Evolutionary conservation across 306 rosid genomes (phyloP).

Genomic region (Dalbergia oliveri): DNA sequence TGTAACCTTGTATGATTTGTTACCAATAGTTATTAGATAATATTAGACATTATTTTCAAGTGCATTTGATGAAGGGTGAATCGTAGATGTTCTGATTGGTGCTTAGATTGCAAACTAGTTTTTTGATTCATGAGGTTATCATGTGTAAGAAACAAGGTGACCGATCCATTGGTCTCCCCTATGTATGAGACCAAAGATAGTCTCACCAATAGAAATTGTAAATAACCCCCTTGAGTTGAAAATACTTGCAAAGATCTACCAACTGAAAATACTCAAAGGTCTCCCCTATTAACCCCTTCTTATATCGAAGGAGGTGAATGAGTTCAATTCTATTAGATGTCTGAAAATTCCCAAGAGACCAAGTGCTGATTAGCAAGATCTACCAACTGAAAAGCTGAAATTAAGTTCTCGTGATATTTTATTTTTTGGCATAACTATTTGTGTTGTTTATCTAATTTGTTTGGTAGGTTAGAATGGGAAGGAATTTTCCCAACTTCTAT

Average conservation of each 20-base stretch:
- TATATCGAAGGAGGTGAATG: slow-evolving; percentile 96
- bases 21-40: slow-evolving; percentile 31
- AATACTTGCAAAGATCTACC: too few relatives aligned
- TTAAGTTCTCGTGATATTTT: slow-evolving; percentile 15
- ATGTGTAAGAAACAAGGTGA: neutral
- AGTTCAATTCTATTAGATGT: slow-evolving; percentile 84
- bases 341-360: slow-evolving; percentile 89
- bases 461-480: slow-evolving; percentile 96
- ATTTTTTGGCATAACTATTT: neutral
- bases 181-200: too few relatives aligned
- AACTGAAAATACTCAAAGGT: too few relatives aligned
- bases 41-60: slow-evolving; percentile 5
- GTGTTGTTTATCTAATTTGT: slow-evolving; percentile 47
- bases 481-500: slow-evolving; percentile 97
- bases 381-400: slow-evolving; percentile 86
- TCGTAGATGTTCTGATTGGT: slow-evolving; percentile 16
- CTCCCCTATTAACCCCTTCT: slow-evolving; percentile 51
- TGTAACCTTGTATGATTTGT: slow-evolving; percentile 44
- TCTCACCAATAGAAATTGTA: too few relatives aligned
- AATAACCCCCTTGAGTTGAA: too few relatives aligned
- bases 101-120: slow-evolving; percentile 20
- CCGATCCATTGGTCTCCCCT: too few relatives aligned
- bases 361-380: slow-evolving; percentile 96
- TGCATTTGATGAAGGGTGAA: neutral
- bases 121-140: neutral